Evolutionary conservation across 352 stramenopile species (phyloP).

Genomic region (Pythium diclinum): DNA sequence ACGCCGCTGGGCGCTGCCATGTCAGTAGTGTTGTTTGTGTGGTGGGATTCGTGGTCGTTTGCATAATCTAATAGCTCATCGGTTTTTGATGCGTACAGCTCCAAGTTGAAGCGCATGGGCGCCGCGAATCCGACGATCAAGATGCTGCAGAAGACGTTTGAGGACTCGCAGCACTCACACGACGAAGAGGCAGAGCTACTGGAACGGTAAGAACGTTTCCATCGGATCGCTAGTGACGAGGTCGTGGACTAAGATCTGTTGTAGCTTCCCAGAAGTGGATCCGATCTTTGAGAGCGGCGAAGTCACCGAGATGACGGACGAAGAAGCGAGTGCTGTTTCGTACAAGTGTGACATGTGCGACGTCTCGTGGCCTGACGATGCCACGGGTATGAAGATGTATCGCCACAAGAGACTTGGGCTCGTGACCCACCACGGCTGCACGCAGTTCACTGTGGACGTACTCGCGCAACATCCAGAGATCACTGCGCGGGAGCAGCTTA

Average conservation of each 20-base stretch:
- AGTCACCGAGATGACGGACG: conserved; percentile 43
- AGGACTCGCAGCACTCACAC: conserved; percentile 48
- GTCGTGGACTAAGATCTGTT: not conserved
- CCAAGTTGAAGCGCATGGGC: conserved; percentile 64
- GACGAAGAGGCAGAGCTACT: conserved; percentile 43
- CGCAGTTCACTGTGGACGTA: conserved; percentile 73
- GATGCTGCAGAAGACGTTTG: conserved; percentile 67
- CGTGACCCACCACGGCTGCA: conserved; percentile 68
- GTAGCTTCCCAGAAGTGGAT: conserved; percentile 56
- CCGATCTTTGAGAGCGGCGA: conserved; percentile 69
- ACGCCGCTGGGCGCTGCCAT: conserved; percentile 56
- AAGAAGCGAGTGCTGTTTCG: conserved; percentile 20
- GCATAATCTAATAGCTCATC: not conserved
- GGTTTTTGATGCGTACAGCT: conserved; percentile 30
- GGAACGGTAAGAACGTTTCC: conserved; percentile 29
- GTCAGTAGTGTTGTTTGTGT: conserved; percentile 26
- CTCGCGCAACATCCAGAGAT: conserved; percentile 58
- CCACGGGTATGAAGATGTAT: conserved; percentile 48
- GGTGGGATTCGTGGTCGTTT: not conserved
- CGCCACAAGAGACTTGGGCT: conserved; percentile 45
- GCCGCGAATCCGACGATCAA: conserved; percentile 66
- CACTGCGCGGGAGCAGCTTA: conserved; percentile 47
- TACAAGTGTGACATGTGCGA: conserved; percentile 76
- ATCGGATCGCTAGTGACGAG: not conserved
- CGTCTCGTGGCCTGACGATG: conserved; percentile 78